These are phyloP conservation scores for Leptomonas seymouri DNA, from an alignment of 208 protist genomes.

Conservation along the genomic window DNA sequence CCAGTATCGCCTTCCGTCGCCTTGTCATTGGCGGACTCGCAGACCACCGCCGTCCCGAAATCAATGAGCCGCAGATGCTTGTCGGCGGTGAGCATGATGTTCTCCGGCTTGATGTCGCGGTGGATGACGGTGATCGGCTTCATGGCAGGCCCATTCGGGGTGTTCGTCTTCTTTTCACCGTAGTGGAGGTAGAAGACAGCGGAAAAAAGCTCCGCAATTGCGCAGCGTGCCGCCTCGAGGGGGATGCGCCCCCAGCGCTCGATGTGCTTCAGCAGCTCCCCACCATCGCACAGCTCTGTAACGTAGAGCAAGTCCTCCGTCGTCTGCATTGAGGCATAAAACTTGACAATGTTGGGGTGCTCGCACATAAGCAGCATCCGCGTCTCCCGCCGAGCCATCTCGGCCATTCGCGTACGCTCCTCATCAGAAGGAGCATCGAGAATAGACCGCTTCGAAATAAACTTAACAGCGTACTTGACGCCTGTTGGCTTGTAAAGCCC, in stretches of 20 bases:
- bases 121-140: conserved; percentile 90
- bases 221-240: conserved; percentile 80
- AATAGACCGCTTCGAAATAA: conserved; percentile 85
- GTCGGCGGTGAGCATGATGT: conserved; percentile 92
- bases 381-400: conserved; percentile 80
- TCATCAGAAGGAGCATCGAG: conserved; percentile 88
- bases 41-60: conserved; percentile 94
- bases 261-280: conserved; percentile 82
- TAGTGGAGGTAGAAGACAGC: conserved; percentile 96
- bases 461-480: conserved; percentile 80
- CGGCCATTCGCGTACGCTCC: conserved; percentile 82
- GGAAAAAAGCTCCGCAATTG: conserved; percentile 94
- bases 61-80: conserved; percentile 96
- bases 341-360: conserved; percentile 89
- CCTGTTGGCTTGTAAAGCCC: conserved; percentile 70
- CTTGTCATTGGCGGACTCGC: conserved; percentile 67
- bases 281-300: conserved; percentile 85
- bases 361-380: conserved; percentile 89
- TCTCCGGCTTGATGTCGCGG: conserved; percentile 97
- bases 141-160: conserved; percentile 10
- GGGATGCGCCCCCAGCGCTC: conserved; percentile 60
- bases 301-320: conserved; percentile 86
- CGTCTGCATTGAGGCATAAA: conserved; percentile 84
- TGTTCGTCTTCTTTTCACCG: conserved; percentile 60
- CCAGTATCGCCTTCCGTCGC: conserved; percentile 58